Percentiles rank a stretch among this genome's conserved stretches.
Conservation (phyloP, 1,284 basidiomycete genomes). For the Leucoagaricus sp. region DNA sequence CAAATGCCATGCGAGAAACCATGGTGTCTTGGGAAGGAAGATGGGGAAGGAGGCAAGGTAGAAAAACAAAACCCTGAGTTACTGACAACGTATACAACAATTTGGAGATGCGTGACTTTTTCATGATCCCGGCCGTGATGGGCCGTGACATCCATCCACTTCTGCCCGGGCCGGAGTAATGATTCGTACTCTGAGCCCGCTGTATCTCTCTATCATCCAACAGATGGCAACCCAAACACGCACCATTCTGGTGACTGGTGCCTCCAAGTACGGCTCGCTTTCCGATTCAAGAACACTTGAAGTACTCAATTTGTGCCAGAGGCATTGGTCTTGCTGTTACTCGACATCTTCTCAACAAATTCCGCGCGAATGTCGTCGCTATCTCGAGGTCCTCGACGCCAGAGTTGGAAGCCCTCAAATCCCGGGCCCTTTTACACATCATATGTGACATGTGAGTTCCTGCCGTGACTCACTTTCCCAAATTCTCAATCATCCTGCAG, state of each 20-base stretch:
- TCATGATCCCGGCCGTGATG: constrained; percentile 16
- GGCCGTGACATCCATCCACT: neutral
- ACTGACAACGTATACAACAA: constrained; percentile 9
- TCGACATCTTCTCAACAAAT: constrained; percentile 58
- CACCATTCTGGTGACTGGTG: constrained; percentile 73
- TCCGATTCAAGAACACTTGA: constrained; percentile 1
- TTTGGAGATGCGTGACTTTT: constrained; percentile 16
- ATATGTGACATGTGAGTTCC: constrained; percentile 73
- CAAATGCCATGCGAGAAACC: constrained; percentile 64
- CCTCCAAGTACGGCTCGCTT: constrained; percentile 57
- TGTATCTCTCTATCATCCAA: neutral
- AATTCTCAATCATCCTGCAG: constrained; percentile 33
- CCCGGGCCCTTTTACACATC: constrained; percentile 51
- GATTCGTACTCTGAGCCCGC: neutral
- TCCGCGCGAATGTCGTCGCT: constrained; percentile 69
- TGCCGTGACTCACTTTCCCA: constrained; percentile 15
- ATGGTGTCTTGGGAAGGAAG: constrained; percentile 45
- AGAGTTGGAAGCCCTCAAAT: constrained; percentile 59
- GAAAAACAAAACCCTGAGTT: constrained; percentile 17
- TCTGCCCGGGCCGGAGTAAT: constrained; percentile 5
- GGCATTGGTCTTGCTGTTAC: constrained; percentile 84
- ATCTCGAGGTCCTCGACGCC: constrained; percentile 70
- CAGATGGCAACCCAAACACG: constrained; percentile 32
- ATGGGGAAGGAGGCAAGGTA: constrained; percentile 22
- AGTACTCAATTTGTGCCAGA: constrained; percentile 39